phyloP scores from a whole-genome alignment of 1,284 basidiomycete genomes.

The Entoloma clypeatum region DNA sequence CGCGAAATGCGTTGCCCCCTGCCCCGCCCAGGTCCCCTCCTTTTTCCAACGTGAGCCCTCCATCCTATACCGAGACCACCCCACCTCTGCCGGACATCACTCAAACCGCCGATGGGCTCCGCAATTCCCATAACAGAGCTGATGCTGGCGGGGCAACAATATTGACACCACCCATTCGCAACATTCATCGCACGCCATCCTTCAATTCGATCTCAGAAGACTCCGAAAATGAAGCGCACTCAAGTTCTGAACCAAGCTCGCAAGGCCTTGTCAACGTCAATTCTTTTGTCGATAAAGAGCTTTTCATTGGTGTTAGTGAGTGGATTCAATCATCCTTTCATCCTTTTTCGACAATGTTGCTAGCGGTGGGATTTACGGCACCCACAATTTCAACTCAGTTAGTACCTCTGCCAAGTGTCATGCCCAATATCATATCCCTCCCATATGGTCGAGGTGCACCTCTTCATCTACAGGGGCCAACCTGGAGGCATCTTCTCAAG shows the following conservation, averaged over 20 bases:
- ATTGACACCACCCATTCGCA: too few relatives aligned
- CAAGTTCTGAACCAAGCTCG: conserved; percentile 2
- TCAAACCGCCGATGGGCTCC: too few relatives aligned
- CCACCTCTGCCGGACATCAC: too few relatives aligned
- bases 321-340: conserved; percentile 20
- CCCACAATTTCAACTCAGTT: conserved; percentile 51
- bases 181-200: background rate
- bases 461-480: conserved; percentile 67
- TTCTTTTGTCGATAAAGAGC: conserved; percentile 57
- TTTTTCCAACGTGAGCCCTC: too few relatives aligned
- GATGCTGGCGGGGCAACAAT: too few relatives aligned
- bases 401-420: conserved; percentile 44
- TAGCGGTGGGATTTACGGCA: conserved; percentile 60
- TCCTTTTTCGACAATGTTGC: conserved; percentile 9
- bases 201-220: conserved; percentile 8
- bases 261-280: conserved; percentile 37
- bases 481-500: conserved; percentile 68
- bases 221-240: conserved; percentile 2
- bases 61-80: too few relatives aligned
- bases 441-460: conserved; percentile 64
- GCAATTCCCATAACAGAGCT: too few relatives aligned
- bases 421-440: conserved; percentile 69
- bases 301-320: conserved; percentile 64
- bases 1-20: too few relatives aligned
- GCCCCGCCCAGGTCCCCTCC: too few relatives aligned